Percentiles rank a stretch among this genome's conserved stretches.
Conservation (phyloP, 1,284 basidiomycete genomes). For the Pholiota adiposa region DNA sequence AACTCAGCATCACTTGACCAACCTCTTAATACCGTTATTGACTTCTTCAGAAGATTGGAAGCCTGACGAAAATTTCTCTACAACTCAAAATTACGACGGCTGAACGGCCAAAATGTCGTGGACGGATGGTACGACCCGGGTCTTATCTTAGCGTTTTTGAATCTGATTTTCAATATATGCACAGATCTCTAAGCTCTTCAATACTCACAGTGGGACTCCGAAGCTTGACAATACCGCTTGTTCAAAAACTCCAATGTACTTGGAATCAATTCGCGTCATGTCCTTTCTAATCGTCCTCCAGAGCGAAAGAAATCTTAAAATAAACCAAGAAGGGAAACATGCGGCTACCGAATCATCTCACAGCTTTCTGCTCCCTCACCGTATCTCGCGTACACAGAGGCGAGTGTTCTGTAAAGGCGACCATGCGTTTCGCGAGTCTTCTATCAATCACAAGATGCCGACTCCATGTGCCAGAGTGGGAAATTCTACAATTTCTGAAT, state of each 20-base stretch:
- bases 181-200: not conserved
- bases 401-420: conserved; percentile 7
- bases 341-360: not conserved
- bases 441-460: conserved; percentile 19
- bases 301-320: not conserved
- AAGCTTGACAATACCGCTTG: not conserved
- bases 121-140: not conserved
- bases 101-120: not conserved
- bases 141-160: not conserved
- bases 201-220: not conserved
- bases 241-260: not conserved
- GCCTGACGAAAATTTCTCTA: not conserved
- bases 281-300: not conserved
- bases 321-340: not conserved
- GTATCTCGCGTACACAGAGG: conserved; percentile 3
- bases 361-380: not conserved
- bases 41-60: not conserved
- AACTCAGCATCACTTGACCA: not conserved
- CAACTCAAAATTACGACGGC: not conserved
- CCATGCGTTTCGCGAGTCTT: conserved; percentile 17
- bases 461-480: conserved; percentile 12
- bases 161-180: not conserved
- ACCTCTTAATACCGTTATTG: not conserved
- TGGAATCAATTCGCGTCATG: not conserved
- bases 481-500: not conserved